These are phyloP conservation scores for Adansonia gregorii DNA, from an alignment of 441 rosid species.

Conservation along the genomic window DNA sequence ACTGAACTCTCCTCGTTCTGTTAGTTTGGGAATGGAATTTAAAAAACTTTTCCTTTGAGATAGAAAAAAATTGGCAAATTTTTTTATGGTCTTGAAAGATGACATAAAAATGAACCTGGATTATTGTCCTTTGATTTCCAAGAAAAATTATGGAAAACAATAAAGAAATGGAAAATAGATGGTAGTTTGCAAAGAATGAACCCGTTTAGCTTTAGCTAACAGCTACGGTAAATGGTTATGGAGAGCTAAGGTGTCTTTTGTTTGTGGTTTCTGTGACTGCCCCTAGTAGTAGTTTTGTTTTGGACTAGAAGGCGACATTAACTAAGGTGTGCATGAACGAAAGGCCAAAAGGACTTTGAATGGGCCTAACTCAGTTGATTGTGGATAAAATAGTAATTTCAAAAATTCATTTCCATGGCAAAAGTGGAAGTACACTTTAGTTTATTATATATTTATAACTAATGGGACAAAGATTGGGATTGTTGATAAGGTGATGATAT, in stretches of 20 bases:
- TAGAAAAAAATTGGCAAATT: not conserved
- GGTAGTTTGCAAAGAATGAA: constrained; percentile 32
- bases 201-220: not conserved
- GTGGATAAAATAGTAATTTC: constrained; percentile 27
- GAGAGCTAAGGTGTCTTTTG: constrained; percentile 32
- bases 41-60: not conserved
- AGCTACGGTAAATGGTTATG: constrained; percentile 17
- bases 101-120: constrained; percentile 25
- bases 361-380: no score
- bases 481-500: constrained; percentile 56
- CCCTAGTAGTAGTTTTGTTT: constrained; percentile 31
- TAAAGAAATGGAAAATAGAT: constrained; percentile 40
- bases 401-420: not conserved
- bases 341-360: no score
- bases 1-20: not conserved
- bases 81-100: not conserved
- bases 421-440: not conserved
- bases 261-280: constrained; percentile 43
- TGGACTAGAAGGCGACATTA: constrained; percentile 47
- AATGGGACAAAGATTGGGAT: constrained; percentile 30
- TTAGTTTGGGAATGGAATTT: not conserved
- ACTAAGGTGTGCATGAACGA: constrained; percentile 16
- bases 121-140: constrained; percentile 14
- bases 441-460: not conserved
- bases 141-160: constrained; percentile 34